Conservation (phyloP, 1,284 basidiomycete species). For the Tremellales sp. region DNA sequence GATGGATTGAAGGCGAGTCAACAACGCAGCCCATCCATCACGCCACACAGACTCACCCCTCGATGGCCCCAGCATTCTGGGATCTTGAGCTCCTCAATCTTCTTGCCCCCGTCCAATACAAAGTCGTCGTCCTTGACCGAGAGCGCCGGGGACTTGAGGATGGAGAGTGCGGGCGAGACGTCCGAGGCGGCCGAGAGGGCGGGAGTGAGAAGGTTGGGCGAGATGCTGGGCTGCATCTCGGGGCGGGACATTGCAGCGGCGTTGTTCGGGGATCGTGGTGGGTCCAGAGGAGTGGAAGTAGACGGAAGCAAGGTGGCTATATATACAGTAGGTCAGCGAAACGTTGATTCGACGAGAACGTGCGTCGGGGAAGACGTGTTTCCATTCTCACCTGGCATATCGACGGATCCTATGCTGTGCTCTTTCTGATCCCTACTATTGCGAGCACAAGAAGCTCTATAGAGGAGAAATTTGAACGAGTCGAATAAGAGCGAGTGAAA, state of each 20-base stretch:
- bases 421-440: no score
- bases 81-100: slow-evolving; percentile 12
- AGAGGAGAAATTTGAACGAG: no score
- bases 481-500: no score
- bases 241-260: slow-evolving; percentile 4
- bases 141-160: slow-evolving; percentile 29
- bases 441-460: no score
- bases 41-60: slow-evolving; percentile 59
- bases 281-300: neutral
- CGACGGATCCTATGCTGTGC: no score
- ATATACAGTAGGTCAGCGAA: neutral
- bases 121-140: slow-evolving; percentile 15
- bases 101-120: slow-evolving; percentile 9
- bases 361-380: no score
- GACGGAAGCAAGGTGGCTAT: neutral
- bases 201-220: slow-evolving; percentile 23
- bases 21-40: neutral
- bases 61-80: slow-evolving; percentile 91
- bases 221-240: slow-evolving; percentile 6
- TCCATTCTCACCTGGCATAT: no score
- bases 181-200: slow-evolving; percentile 21
- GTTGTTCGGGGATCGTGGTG: neutral
- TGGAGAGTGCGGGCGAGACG: slow-evolving; percentile 26
- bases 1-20: neutral
- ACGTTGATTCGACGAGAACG: no score